Base-by-base conservation (phyloP, 768 basidiomycete species). In the Auriculariales sp. region DNA sequence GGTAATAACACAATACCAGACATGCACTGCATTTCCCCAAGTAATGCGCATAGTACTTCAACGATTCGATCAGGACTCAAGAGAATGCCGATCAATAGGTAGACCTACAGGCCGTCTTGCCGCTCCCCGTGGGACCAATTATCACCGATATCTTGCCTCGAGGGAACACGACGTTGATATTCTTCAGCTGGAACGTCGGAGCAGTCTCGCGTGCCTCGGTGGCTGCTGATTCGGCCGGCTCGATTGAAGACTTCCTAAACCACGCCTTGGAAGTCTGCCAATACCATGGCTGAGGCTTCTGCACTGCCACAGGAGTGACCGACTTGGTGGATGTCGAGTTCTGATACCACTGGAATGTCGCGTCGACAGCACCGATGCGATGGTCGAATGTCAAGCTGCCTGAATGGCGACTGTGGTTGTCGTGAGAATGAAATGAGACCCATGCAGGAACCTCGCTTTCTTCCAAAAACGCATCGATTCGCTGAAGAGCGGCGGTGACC, bases 371-470 rank as follows among this genome's bases (percentile, higher is more conserved):
- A 17, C 35, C 35, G 7, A 36, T 5, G n/a, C 35, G n/a, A n/a
- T n/a, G n/a, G n/a, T n/a, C n/a, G 35, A 5, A 17, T 17, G 35
- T 36, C 35, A 17, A 36, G 22, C 35, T 36, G 35, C n/a, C n/a
- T n/a, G n/a, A n/a, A n/a, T n/a, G n/a, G n/a, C n/a, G n/a, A n/a
- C n/a, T n/a, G n/a, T n/a, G n/a, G n/a, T n/a, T n/a, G n/a, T n/a
- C n/a, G n/a, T n/a, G n/a, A n/a, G n/a, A n/a, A n/a, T n/a, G n/a
- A 1, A 79, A 75, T 2, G 79, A 82, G 1, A 84, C 87, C 81
- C 83, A 88, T 28, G 75, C 74, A 0, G 81, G 79, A 1, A 90
- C 83, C 60, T 91, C 86, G n/a, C 75, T 73, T 61, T 89, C 86
- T 3, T 65, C 65, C 1, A 89, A 67, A 62, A 83, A 88, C 3